A percentile compares a stretch with the other conserved stretches of the same genome.
Conservation (phyloP, 2,329 filamentous ascomycete species). For the Aphanoascus verrucosus region DNA sequence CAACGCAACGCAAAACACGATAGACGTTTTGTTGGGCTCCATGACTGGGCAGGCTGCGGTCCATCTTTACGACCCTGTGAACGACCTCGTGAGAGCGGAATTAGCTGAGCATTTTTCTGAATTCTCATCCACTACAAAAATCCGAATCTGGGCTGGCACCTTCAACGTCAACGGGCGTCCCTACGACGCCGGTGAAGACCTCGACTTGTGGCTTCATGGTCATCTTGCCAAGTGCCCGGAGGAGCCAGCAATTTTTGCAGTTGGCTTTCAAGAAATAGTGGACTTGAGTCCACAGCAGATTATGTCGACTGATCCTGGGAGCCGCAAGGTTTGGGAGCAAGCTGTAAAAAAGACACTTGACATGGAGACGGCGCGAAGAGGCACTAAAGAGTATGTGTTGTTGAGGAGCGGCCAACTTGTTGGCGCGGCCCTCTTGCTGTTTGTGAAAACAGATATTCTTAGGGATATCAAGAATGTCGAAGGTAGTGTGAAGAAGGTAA, state of each 20-base stretch:
- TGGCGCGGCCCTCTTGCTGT: slow-evolving; percentile 83
- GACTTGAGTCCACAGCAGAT: slow-evolving; percentile 95
- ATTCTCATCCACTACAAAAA: slow-evolving; percentile 62
- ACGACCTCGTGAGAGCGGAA: slow-evolving; percentile 75
- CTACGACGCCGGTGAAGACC: slow-evolving; percentile 63
- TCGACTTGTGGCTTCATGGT: slow-evolving; percentile 72
- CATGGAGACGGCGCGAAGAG: slow-evolving; percentile 50
- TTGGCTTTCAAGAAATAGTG: slow-evolving; percentile 98
- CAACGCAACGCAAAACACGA: slow-evolving; percentile 83
- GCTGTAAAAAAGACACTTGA: slow-evolving; percentile 73
- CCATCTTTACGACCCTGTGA: slow-evolving; percentile 84
- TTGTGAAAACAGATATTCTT: slow-evolving; percentile 68
- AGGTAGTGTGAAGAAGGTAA: slow-evolving; percentile 77
- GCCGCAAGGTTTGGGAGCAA: slow-evolving; percentile 75
- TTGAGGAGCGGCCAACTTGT: slow-evolving; percentile 88
- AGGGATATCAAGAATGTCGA: slow-evolving; percentile 90
- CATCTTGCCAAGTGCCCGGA: slow-evolving; percentile 45
- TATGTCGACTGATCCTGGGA: slow-evolving; percentile 90
- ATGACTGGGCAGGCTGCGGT: slow-evolving; percentile 75
- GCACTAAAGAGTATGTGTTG: slow-evolving; percentile 72
- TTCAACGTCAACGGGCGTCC: slow-evolving; percentile 92
- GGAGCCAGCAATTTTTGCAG: slow-evolving; percentile 74
- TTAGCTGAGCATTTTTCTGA: slow-evolving; percentile 55
- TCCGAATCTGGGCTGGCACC: slow-evolving; percentile 75
- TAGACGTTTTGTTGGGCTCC: slow-evolving; percentile 81